These are phyloP conservation scores for Prunus mongolica DNA, from an alignment of 306 rosid species.

Conservation along the genomic window DNA sequence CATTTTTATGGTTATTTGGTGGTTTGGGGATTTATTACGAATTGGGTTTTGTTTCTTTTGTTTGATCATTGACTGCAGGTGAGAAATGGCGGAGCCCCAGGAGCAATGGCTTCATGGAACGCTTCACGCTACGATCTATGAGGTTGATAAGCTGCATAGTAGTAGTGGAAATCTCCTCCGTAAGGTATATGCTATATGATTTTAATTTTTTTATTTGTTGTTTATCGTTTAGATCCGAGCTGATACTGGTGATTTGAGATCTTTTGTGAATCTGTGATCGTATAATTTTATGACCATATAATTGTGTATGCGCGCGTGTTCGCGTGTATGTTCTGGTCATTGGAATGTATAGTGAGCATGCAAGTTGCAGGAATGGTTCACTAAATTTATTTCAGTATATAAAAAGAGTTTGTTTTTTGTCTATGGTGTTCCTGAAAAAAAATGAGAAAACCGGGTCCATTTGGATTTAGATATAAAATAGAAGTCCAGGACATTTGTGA, in stretches of 20 bases:
- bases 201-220: not conserved
- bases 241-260: not conserved
- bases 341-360: not conserved
- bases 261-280: not conserved
- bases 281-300: not conserved
- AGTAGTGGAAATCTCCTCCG: slow-evolving; percentile 53
- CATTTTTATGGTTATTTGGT: not conserved
- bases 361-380: not conserved
- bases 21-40: slow-evolving; percentile 24
- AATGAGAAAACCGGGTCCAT: not conserved
- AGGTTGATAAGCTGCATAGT: slow-evolving; percentile 55
- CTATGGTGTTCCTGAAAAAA: not conserved
- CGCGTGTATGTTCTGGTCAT: not conserved
- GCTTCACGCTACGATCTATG: slow-evolving; percentile 82
- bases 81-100: slow-evolving; percentile 56
- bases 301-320: not conserved
- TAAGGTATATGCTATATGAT: slow-evolving; percentile 41
- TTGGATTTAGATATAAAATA: not conserved
- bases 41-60: slow-evolving; percentile 12
- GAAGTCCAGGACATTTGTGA: not conserved
- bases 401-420: not conserved
- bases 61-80: slow-evolving; percentile 41
- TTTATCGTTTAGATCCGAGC: not conserved
- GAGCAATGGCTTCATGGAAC: slow-evolving; percentile 71
- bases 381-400: not conserved